A percentile compares a stretch with the other conserved stretches of the same genome.
These are phyloP conservation scores for Lophium mytilinum DNA, from an alignment of 495 filamentous ascomycete species.

Conservation along the genomic window DNA sequence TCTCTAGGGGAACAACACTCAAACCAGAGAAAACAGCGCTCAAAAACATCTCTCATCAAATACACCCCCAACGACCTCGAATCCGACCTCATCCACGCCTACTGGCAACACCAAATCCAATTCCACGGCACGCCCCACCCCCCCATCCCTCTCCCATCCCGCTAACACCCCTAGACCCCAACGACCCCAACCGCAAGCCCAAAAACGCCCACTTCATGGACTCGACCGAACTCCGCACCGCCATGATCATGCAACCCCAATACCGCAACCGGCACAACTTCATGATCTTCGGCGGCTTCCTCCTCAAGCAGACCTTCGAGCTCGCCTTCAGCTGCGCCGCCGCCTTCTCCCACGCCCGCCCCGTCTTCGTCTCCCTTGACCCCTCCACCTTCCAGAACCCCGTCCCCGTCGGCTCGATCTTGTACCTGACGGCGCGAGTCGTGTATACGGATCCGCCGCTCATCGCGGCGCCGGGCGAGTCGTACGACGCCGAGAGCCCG, in stretches of 20 bases:
- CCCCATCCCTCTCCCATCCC: neutral
- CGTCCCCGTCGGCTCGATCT: constrained; percentile 72
- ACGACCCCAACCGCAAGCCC: constrained; percentile 49
- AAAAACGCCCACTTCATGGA: constrained; percentile 60
- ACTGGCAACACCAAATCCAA: constrained; percentile 66
- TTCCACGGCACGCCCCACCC: constrained; percentile 45
- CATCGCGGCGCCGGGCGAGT: constrained; percentile 32
- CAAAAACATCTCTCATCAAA: constrained; percentile 56
- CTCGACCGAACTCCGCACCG: constrained; percentile 56
- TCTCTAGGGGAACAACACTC: constrained; percentile 64
- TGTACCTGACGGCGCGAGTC: constrained; percentile 71
- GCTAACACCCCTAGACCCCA: constrained; percentile 43
- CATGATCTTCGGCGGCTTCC: constrained; percentile 85
- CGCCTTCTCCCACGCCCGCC: constrained; percentile 62
- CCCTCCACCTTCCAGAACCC: constrained; percentile 79
- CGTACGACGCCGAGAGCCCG: constrained; percentile 35
- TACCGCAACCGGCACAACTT: constrained; percentile 79
- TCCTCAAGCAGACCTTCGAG: constrained; percentile 76
- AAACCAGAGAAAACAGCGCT: constrained; percentile 59
- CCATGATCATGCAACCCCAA: constrained; percentile 82
- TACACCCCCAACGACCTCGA: constrained; percentile 71
- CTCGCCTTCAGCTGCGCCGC: constrained; percentile 86
- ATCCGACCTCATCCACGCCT: constrained; percentile 67
- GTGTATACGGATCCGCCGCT: constrained; percentile 66
- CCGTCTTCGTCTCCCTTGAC: constrained; percentile 70